These are phyloP conservation scores for Miamiensis avidus DNA, from an alignment of 169 alveolate species.

Conservation along the genomic window DNA sequence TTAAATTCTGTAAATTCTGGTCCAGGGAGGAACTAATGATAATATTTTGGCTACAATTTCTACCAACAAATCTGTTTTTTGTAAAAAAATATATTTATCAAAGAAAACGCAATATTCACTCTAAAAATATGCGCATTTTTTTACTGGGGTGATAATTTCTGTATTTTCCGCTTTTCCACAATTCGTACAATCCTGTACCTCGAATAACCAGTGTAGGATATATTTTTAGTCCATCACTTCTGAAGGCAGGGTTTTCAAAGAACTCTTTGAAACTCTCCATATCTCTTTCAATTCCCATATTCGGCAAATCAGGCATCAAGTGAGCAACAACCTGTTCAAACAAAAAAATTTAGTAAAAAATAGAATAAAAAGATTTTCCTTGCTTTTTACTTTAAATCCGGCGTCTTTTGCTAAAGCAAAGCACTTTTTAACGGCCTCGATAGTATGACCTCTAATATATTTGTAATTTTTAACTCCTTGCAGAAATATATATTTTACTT, in stretches of 20 bases:
- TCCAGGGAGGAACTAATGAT: conserved; percentile 88
- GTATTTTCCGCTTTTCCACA: conserved; percentile 86
- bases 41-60: conserved; percentile 85
- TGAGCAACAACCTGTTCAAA: conserved; percentile 68
- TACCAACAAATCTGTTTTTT: conserved; percentile 51
- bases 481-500: too few species aligned
- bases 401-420: conserved; percentile 80
- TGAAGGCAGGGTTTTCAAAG: conserved; percentile 85
- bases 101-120: too few species aligned
- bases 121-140: neutral
- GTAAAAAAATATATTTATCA: too few species aligned
- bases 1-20: conserved; percentile 84
- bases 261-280: conserved; percentile 83
- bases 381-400: conserved; percentile 63
- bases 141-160: conserved; percentile 83
- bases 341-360: too few species aligned
- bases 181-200: conserved; percentile 88
- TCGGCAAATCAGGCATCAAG: conserved; percentile 90
- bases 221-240: conserved; percentile 87
- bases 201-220: conserved; percentile 88
- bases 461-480: too few species aligned
- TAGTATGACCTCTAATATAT: conserved; percentile 80
- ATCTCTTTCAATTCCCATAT: conserved; percentile 88
- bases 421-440: conserved; percentile 79
- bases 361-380: neutral